These are phyloP conservation scores for Leptosphaerulina australis DNA, from an alignment of 2,329 filamentous ascomycete genomes.

Conservation along the genomic window DNA sequence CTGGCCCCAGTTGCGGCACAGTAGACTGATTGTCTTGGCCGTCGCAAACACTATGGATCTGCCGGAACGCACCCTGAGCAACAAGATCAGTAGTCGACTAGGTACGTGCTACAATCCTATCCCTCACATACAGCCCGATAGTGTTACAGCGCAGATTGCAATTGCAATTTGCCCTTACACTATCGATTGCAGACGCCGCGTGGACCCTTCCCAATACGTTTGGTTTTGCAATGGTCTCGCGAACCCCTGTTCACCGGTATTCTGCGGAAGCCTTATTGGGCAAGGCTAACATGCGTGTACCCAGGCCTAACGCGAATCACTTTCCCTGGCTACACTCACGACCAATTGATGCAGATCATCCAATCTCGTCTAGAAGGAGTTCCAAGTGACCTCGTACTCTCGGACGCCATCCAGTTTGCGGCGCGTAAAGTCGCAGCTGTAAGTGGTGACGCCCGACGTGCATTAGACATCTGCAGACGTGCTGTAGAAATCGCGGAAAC, in stretches of 20 bases:
- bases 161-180: slow-evolving; percentile 19
- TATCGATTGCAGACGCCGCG: slow-evolving; percentile 26
- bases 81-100: slow-evolving; percentile 91
- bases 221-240: slow-evolving; percentile 26
- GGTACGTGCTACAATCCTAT: slow-evolving; percentile 37
- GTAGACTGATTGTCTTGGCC: slow-evolving; percentile 90
- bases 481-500: slow-evolving; percentile 94
- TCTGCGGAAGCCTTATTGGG: slow-evolving; percentile 21
- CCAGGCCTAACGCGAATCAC: slow-evolving; percentile 86
- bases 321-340: slow-evolving; percentile 95
- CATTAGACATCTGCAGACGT: slow-evolving; percentile 91
- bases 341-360: slow-evolving; percentile 96
- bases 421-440: slow-evolving; percentile 96
- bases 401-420: slow-evolving; percentile 94
- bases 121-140: slow-evolving; percentile 7
- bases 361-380: slow-evolving; percentile 90
- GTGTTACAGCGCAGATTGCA: slow-evolving; percentile 12
- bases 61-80: slow-evolving; percentile 92
- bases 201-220: slow-evolving; percentile 22
- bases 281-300: slow-evolving; percentile 39
- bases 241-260: slow-evolving; percentile 22
- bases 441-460: slow-evolving; percentile 88
- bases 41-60: slow-evolving; percentile 99
- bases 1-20: slow-evolving; percentile 92
- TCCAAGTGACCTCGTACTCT: slow-evolving; percentile 84